A percentile compares a stretch with the other conserved stretches of the same genome.
phyloP scores from a whole-genome alignment of 176 grass and related monocot genomes.

The Lolium rigidum region DNA sequence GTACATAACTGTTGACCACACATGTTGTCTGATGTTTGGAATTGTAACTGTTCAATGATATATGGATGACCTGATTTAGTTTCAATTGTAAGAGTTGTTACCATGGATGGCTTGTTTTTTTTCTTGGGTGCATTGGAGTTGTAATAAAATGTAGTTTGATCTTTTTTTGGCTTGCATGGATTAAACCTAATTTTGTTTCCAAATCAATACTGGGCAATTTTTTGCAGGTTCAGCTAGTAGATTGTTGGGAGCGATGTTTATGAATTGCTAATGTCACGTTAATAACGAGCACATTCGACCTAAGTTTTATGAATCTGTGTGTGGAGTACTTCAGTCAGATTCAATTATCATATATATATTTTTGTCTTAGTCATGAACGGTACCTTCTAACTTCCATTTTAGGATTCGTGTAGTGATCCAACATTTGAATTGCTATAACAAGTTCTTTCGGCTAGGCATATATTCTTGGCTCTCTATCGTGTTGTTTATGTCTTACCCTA shows the following conservation, averaged over 20 bases:
- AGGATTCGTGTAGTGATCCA: neutral
- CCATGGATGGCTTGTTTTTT: neutral
- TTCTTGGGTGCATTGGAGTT: neutral
- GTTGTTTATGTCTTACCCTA: no score
- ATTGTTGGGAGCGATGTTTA: neutral
- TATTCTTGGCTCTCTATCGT: neutral
- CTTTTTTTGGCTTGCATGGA: neutral
- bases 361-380: no score
- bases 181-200: neutral
- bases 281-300: neutral
- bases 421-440: neutral
- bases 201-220: no score
- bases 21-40: neutral
- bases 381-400: neutral
- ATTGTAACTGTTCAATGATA: conserved; percentile 19
- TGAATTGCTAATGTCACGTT: neutral
- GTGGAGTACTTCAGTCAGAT: no score
- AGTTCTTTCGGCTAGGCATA: neutral
- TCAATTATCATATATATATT: neutral
- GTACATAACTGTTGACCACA: neutral
- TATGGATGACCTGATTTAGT: neutral
- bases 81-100: neutral
- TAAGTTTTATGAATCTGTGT: neutral
- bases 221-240: neutral
- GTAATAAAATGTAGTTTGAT: neutral